Percentiles rank a stretch among this genome's conserved stretches.
These are phyloP conservation scores for Monosporascus cannonballus DNA, from an alignment of 2,329 filamentous ascomycete genomes.

Conservation along the genomic window DNA sequence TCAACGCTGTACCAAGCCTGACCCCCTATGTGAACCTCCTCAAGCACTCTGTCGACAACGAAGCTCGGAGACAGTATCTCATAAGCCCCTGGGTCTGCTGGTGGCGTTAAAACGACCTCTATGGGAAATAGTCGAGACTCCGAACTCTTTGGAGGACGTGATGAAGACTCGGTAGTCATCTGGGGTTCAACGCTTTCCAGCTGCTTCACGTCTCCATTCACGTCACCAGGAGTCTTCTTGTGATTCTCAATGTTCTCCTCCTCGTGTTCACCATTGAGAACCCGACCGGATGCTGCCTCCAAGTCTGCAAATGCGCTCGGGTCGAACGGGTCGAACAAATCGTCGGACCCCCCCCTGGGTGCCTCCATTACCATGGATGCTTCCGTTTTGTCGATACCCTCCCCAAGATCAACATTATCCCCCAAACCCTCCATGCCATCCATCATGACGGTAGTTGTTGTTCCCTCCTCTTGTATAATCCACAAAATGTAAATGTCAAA, in stretches of 20 bases:
- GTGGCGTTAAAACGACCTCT: constrained; percentile 22
- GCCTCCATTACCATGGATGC: not conserved
- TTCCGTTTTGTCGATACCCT: not conserved
- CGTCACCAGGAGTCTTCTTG: not conserved
- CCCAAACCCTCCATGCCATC: not conserved
- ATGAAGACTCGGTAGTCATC: not conserved
- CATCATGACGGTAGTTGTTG: not conserved
- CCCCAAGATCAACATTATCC: not conserved
- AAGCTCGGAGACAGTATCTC: constrained; percentile 26
- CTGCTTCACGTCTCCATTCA: not conserved
- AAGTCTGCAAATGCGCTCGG: not conserved
- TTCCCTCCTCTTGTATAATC: not conserved
- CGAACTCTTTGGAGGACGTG: not conserved
- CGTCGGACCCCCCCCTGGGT: not conserved
- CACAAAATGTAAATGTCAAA: not conserved
- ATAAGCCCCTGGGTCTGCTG: constrained; percentile 18
- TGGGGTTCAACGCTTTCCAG: constrained; percentile 6
- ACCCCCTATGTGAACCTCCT: constrained; percentile 21
- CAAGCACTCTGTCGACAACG: constrained; percentile 31
- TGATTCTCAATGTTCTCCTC: not conserved
- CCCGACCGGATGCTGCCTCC: not conserved
- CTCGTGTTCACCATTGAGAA: not conserved
- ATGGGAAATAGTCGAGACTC: constrained; percentile 15
- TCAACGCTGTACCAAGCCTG: constrained; percentile 31
- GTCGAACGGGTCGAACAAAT: not conserved